Evolutionary conservation across 441 rosid species (phyloP).

Genomic region (Eugenia klotzschiana): DNA sequence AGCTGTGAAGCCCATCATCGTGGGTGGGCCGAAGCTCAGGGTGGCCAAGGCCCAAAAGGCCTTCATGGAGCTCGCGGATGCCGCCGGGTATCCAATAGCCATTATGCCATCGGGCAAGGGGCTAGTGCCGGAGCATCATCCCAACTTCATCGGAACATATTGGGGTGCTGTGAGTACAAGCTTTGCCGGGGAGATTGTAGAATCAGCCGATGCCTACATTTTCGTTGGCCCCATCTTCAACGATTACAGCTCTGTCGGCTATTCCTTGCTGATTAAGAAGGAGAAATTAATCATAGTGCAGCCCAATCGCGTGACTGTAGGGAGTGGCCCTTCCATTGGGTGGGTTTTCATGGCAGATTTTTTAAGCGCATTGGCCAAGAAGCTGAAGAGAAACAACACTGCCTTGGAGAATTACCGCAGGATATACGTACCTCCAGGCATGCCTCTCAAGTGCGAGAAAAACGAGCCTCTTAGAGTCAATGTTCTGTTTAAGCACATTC

Average conservation of each 20-base stretch:
- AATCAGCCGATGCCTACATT: conserved; percentile 7
- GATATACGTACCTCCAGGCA: conserved; percentile 2
- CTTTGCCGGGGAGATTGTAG: conserved; percentile 4
- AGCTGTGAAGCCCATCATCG: conserved; percentile 5
- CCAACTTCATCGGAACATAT: conserved; percentile 8
- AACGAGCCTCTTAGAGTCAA: conserved; percentile 6
- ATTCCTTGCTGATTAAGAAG: conserved; percentile 7
- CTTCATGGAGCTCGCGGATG: not conserved
- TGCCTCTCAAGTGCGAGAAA: conserved; percentile 3
- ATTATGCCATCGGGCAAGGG: conserved; percentile 10
- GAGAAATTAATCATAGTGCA: conserved; percentile 2
- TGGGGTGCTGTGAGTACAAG: conserved; percentile 12
- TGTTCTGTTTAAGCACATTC: conserved; percentile 8
- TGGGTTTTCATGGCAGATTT: conserved; percentile 12
- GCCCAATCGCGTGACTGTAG: conserved; percentile 4
- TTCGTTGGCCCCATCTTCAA: conserved; percentile 9
- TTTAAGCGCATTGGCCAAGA: not conserved
- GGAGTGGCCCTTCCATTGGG: conserved; percentile 6
- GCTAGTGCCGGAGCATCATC: conserved; percentile 3
- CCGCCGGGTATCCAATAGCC: not conserved
- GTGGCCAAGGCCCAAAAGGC: conserved; percentile 6
- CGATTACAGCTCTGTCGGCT: conserved; percentile 8
- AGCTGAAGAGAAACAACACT: conserved; percentile 2
- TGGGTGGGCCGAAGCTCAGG: conserved; percentile 9
- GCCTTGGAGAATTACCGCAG: conserved; percentile 8